These are phyloP conservation scores for Ogataea pignaliae DNA, from an alignment of 805 yeast genomes.

Conservation along the genomic window DNA sequence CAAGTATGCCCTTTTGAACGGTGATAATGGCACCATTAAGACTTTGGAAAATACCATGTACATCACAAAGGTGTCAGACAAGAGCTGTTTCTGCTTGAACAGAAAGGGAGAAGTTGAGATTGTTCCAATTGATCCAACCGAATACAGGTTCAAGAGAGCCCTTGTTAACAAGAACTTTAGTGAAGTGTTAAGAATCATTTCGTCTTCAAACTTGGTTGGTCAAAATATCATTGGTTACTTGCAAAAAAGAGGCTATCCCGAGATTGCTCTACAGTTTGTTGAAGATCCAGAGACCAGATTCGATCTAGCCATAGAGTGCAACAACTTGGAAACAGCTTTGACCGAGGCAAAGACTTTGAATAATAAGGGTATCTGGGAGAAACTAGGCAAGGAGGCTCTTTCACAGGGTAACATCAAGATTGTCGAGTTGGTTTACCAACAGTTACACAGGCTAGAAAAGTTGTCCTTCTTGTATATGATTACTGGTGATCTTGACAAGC, in stretches of 20 bases:
- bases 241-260: slow-evolving; percentile 95
- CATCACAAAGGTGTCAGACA: slow-evolving; percentile 65
- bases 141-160: slow-evolving; percentile 92
- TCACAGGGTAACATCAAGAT: slow-evolving; percentile 82
- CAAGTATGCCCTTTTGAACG: slow-evolving; percentile 87
- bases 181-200: slow-evolving; percentile 87
- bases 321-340: slow-evolving; percentile 81
- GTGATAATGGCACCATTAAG: slow-evolving; percentile 92
- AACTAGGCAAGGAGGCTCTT: slow-evolving; percentile 79
- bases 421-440: slow-evolving; percentile 86
- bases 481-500: slow-evolving; percentile 74
- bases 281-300: slow-evolving; percentile 95
- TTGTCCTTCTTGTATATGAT: slow-evolving; percentile 82
- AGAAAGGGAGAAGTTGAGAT: slow-evolving; percentile 82
- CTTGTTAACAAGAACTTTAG: slow-evolving; percentile 83
- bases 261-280: slow-evolving; percentile 94
- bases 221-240: slow-evolving; percentile 94
- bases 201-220: slow-evolving; percentile 88
- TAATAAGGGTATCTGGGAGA: slow-evolving; percentile 68
- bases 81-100: slow-evolving; percentile 72
- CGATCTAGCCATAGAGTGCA: slow-evolving; percentile 92
- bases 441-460: slow-evolving; percentile 80
- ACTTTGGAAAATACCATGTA: slow-evolving; percentile 88
- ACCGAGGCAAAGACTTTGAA: slow-evolving; percentile 80
- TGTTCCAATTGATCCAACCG: slow-evolving; percentile 87